A percentile compares a stretch with the other conserved stretches of the same genome.
phyloP scores from a whole-genome alignment of 2,329 filamentous ascomycete genomes.

The Venturia asperata region DNA sequence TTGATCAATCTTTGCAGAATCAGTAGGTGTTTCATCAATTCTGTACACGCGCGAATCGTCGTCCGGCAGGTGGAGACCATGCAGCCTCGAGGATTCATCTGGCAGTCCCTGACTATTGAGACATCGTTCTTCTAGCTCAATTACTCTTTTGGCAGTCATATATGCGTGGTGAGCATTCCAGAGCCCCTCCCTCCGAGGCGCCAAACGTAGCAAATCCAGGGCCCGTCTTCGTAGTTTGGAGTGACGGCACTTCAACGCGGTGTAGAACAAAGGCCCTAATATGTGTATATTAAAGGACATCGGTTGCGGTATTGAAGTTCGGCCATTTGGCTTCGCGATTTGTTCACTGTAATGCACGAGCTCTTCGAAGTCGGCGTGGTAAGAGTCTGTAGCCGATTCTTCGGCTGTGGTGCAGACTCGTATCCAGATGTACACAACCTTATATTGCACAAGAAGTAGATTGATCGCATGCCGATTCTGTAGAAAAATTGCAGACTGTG shows the following conservation, averaged over 20 bases:
- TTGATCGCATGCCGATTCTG: too few species aligned
- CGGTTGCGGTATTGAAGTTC: neutral
- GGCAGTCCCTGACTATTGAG: slow-evolving; percentile 2
- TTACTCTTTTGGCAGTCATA: slow-evolving; percentile 1
- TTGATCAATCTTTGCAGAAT: neutral
- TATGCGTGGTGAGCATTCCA: slow-evolving; percentile 12
- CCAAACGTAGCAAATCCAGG: slow-evolving; percentile 6
- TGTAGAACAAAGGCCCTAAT: slow-evolving; percentile 10
- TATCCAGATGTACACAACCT: too few species aligned
- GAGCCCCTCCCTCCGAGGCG: slow-evolving; percentile 12
- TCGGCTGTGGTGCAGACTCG: too few species aligned
- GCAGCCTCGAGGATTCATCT: neutral
- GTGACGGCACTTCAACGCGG: slow-evolving; percentile 18
- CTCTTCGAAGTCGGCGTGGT: slow-evolving; percentile 6
- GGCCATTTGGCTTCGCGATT: neutral
- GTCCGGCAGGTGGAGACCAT: slow-evolving; percentile 2
- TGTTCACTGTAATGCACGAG: slow-evolving; percentile 4
- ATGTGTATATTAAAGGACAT: slow-evolving; percentile 14
- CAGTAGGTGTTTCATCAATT: neutral
- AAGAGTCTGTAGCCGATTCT: slow-evolving; percentile 9
- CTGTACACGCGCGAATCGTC: neutral
- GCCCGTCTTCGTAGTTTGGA: slow-evolving; percentile 11
- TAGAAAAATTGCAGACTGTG: too few species aligned
- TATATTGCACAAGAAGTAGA: too few species aligned
- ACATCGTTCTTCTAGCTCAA: slow-evolving; percentile 15